phyloP scores from a whole-genome alignment of 768 basidiomycete species.

The Russula emetica region DNA sequence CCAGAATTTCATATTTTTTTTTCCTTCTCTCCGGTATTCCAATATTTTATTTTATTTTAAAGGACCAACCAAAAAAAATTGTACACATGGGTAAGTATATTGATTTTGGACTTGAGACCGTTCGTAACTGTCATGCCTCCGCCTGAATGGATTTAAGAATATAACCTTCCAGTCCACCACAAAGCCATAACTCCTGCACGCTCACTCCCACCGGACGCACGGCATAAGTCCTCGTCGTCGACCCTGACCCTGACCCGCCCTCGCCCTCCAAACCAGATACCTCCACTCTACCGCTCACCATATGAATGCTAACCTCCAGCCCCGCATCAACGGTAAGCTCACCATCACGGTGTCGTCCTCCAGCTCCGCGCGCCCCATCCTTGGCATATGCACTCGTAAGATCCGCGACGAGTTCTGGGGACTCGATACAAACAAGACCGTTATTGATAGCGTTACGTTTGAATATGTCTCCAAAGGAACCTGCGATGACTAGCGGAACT shows the following conservation, averaged over 20 bases:
- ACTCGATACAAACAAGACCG: constrained; percentile 91
- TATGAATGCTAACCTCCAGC: constrained; percentile 59
- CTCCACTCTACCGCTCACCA: constrained; percentile 64
- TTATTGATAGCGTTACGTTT: constrained; percentile 99
- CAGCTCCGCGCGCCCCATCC: constrained; percentile 69
- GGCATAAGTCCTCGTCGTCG: constrained; percentile 45
- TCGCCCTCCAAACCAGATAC: constrained; percentile 40
- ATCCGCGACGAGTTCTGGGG: constrained; percentile 82
- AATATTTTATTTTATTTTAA: neutral
- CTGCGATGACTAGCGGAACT: constrained; percentile 89
- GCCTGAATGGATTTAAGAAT: constrained; percentile 67
- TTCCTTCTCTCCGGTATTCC: neutral
- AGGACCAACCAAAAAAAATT: neutral
- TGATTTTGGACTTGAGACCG: neutral
- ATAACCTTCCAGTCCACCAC: constrained; percentile 89
- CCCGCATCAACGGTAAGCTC: constrained; percentile 80
- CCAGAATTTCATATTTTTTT: neutral
- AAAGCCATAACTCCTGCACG: constrained; percentile 97
- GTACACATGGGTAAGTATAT: neutral
- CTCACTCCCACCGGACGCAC: constrained; percentile 83
- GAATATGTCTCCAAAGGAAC: constrained; percentile 98
- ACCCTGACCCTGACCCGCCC: constrained; percentile 28
- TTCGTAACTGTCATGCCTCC: constrained; percentile 23
- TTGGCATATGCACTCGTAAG: constrained; percentile 72
- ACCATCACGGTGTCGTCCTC: constrained; percentile 61